These are phyloP conservation scores for Phytophthora pistaciae DNA, from an alignment of 352 stramenopile genomes.

Conservation along the genomic window DNA sequence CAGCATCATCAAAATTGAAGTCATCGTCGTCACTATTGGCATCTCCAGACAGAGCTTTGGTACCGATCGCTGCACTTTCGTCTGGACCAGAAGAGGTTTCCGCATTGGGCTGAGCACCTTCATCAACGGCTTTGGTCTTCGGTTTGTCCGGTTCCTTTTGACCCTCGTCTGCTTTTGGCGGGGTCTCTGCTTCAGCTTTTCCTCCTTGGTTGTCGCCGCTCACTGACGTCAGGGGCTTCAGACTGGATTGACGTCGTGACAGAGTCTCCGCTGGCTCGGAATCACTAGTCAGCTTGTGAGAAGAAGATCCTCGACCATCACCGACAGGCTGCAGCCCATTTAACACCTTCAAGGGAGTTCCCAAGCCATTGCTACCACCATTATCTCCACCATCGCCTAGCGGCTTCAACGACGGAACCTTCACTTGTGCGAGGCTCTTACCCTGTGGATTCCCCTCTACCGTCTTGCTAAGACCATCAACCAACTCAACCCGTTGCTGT, in stretches of 20 bases:
- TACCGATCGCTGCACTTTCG: neutral
- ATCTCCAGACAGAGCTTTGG: neutral
- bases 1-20: constrained; percentile 33
- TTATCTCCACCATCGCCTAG: neutral
- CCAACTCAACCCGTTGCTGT: constrained; percentile 8
- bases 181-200: neutral
- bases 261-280: neutral
- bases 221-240: neutral
- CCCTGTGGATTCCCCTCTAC: neutral
- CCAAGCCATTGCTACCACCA: neutral
- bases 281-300: constrained; percentile 6
- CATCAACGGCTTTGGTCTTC: neutral
- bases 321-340: constrained; percentile 1
- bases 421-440: constrained; percentile 20
- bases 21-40: constrained; percentile 27
- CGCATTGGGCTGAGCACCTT: neutral
- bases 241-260: constrained; percentile 1
- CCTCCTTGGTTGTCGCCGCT: neutral
- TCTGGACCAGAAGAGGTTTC: neutral
- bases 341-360: neutral
- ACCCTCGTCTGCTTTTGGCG: neutral
- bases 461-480: constrained; percentile 5
- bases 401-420: constrained; percentile 5
- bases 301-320: neutral
- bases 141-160: constrained; percentile 2